Evolutionary conservation across 768 basidiomycete species (phyloP), one percentile per base, ranked within the genome.

Genomic region (Termitomyces sp.): DNA sequence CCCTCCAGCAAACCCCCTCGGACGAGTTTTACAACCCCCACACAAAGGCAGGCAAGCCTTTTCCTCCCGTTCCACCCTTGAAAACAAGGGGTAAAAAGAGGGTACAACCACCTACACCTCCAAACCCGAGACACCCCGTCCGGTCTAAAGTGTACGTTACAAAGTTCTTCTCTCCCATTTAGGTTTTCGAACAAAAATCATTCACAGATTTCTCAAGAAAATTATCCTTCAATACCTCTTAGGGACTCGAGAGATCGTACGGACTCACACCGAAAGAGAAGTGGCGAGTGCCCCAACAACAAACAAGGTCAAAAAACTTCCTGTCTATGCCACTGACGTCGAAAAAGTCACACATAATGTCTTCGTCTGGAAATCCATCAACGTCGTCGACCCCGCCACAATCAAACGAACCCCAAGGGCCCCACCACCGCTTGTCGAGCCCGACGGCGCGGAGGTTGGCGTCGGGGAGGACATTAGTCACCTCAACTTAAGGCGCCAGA

Each of bases 401-500:
- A 8, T 34, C 17, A 28, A 40, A 34, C n/a, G 2, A 1, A 30
- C 45, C 12, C 30, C 12, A 19, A 50, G 48, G 9, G 24, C 17
- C 17, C 51, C 59, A 28, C 11, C 14, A 44, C 50, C 41, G 17
- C 28, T 41, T 14, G 43, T 19, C 12, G 32, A 44, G 48, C 26
- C 55, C n/a, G 66, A 73, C 44, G 74, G 76, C 9, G 52, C 51
- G 34, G 75, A 77, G 46, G 74, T 81, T 11, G 81, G 77, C 5
- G 70, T 74, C 5, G 77, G 74, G 5, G 73, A 72, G 46, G 83
- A 87, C 60, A 75, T 74, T 65, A 71, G 74, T 7, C 83, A 87
- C 64, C 66, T 87, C 54, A 88, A 77, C 66, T 78, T 71, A 60
- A 71, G 82, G 53, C 69, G 84, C 59, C 76, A 74, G 56, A 67